Percentiles rank a stretch among this genome's conserved stretches.
Evolutionary conservation across 176 grass and related monocot genomes (phyloP).

Genomic region (Zizania latifolia): DNA sequence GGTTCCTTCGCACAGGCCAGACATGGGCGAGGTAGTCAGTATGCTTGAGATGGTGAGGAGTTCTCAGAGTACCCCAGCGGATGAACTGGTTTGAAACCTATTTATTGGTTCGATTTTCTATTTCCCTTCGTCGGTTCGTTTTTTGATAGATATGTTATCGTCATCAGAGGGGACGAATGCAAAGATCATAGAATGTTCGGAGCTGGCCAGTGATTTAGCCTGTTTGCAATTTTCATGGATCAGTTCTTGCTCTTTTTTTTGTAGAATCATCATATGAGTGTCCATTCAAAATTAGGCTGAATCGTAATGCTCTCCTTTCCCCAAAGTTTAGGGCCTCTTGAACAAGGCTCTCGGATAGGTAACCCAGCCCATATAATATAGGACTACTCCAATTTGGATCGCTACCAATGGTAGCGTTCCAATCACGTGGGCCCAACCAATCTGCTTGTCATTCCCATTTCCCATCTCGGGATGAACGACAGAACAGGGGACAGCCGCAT

Average conservation of each 20-base stretch:
- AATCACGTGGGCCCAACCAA: too few species aligned
- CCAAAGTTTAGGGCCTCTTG: too few species aligned
- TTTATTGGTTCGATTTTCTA: slow-evolving; percentile 6
- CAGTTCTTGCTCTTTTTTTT: background rate
- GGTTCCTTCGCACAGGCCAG: slow-evolving; percentile 66
- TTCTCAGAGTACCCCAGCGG: slow-evolving; percentile 41
- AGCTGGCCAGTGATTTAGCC: slow-evolving; percentile 17
- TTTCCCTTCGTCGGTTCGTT: background rate
- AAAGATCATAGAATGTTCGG: background rate
- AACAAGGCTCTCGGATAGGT: too few species aligned
- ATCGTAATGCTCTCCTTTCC: too few species aligned
- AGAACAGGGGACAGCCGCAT: too few species aligned
- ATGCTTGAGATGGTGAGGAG: slow-evolving; percentile 77
- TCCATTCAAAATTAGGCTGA: too few species aligned
- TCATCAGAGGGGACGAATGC: background rate
- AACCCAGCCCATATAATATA: too few species aligned
- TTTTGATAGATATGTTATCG: background rate
- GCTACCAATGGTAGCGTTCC: too few species aligned
- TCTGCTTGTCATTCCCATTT: too few species aligned
- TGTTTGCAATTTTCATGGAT: slow-evolving; percentile 1
- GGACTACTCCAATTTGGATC: too few species aligned
- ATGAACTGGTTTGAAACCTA: slow-evolving; percentile 45
- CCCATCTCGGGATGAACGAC: too few species aligned
- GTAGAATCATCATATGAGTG: background rate
- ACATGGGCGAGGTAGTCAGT: slow-evolving; percentile 56